Evolutionary conservation across 331 rosid genomes (phyloP).

Genomic region (Quercus lobata): DNA sequence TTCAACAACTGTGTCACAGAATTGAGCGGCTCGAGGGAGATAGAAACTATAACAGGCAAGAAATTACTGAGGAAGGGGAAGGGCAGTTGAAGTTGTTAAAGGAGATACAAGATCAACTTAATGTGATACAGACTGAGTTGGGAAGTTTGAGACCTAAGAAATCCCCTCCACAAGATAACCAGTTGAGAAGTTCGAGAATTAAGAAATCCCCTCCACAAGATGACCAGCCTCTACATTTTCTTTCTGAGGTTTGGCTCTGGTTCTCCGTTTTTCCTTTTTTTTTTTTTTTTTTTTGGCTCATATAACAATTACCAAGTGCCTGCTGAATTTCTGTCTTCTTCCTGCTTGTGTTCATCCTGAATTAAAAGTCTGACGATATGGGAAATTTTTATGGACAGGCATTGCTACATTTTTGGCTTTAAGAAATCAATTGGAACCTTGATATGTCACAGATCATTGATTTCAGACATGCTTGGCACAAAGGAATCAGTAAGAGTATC

Average conservation of each 20-base stretch:
- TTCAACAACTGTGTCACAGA: slow-evolving; percentile 47
- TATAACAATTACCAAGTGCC: neutral
- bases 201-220: slow-evolving; percentile 34
- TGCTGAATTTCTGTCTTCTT: slow-evolving; percentile 14
- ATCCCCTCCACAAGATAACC: slow-evolving; percentile 37
- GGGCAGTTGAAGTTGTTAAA: slow-evolving; percentile 64
- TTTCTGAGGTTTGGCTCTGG: slow-evolving; percentile 56
- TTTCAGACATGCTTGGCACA: slow-evolving; percentile 17
- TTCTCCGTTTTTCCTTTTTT: neutral
- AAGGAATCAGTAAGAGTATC: slow-evolving; percentile 16
- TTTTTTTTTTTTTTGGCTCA: neutral
- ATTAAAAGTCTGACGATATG: slow-evolving; percentile 5
- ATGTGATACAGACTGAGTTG: slow-evolving; percentile 49
- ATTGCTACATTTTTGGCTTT: slow-evolving; percentile 84
- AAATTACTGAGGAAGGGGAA: slow-evolving; percentile 44
- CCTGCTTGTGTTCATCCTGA: slow-evolving; percentile 8
- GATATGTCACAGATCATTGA: slow-evolving; percentile 15
- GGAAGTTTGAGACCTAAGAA: slow-evolving; percentile 30
- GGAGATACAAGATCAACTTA: slow-evolving; percentile 60
- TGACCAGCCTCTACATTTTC: slow-evolving; percentile 31
- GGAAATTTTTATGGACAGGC: slow-evolving; percentile 62
- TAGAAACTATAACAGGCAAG: slow-evolving; percentile 34
- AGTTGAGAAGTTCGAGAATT: slow-evolving; percentile 40
- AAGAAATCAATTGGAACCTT: slow-evolving; percentile 29
- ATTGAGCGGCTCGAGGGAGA: slow-evolving; percentile 62